phyloP scores from a whole-genome alignment of 805 yeast species.

The Yamadazyma scolyti region DNA sequence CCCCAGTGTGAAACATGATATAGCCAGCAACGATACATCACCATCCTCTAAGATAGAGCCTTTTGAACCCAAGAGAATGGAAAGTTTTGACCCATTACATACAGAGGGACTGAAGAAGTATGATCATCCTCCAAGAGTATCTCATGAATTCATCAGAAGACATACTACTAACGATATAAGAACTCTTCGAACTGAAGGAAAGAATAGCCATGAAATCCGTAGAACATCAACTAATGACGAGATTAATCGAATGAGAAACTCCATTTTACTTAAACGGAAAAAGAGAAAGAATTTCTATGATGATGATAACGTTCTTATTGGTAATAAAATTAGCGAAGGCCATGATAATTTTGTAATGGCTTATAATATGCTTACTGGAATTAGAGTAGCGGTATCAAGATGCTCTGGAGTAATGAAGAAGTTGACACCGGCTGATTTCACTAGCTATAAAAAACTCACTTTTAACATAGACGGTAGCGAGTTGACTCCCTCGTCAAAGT shows the following conservation, averaged over 20 bases:
- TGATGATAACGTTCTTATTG: slow-evolving; percentile 62
- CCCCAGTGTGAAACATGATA: slow-evolving; percentile 4
- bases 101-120: neutral
- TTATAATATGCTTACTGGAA: slow-evolving; percentile 96
- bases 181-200: slow-evolving; percentile 6
- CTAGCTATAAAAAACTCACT: slow-evolving; percentile 69
- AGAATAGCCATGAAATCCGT: slow-evolving; percentile 1
- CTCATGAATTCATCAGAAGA: slow-evolving; percentile 5
- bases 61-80: neutral
- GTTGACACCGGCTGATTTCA: slow-evolving; percentile 68
- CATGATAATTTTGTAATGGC: slow-evolving; percentile 93
- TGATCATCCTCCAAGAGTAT: neutral
- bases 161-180: slow-evolving; percentile 12
- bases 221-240: slow-evolving; percentile 31
- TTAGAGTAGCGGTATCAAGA: slow-evolving; percentile 89
- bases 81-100: slow-evolving; percentile 6
- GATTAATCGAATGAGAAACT: slow-evolving; percentile 47
- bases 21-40: slow-evolving; percentile 11
- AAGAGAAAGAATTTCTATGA: slow-evolving; percentile 33
- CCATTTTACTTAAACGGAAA: slow-evolving; percentile 40
- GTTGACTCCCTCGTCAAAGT: slow-evolving; percentile 87
- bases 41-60: slow-evolving; percentile 9
- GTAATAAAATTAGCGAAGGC: slow-evolving; percentile 85
- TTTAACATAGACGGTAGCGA: slow-evolving; percentile 87
- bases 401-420: slow-evolving; percentile 83